Conservation (phyloP, 164 flowering plant species). For the Stephania yunnanensis region DNA sequence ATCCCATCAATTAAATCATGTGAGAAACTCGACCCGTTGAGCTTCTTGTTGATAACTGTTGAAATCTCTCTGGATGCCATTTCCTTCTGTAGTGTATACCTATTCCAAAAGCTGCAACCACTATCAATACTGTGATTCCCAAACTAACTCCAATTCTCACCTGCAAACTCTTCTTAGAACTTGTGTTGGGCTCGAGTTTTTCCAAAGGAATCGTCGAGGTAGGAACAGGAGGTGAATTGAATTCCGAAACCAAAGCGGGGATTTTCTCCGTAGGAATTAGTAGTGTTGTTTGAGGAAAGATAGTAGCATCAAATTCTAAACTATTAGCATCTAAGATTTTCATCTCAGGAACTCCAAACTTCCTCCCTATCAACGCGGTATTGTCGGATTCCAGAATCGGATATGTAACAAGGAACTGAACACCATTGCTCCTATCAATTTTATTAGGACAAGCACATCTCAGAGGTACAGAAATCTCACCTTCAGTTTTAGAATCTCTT, state of each 20-base stretch:
- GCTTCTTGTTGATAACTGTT: slow-evolving; percentile 20
- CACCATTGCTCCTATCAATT: slow-evolving; percentile 7
- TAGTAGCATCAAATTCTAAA: slow-evolving; percentile 21
- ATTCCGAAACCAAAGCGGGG: slow-evolving; percentile 23
- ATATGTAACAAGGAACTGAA: slow-evolving; percentile 43
- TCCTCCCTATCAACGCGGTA: slow-evolving; percentile 14
- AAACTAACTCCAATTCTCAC: slow-evolving; percentile 19
- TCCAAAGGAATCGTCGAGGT: slow-evolving; percentile 13
- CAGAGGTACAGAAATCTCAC: slow-evolving; percentile 29
- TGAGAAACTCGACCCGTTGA: slow-evolving; percentile 30
- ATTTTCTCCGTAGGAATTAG: slow-evolving; percentile 28
- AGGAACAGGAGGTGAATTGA: slow-evolving; percentile 21
- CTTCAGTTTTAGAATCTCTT: slow-evolving; percentile 16
- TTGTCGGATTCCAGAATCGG: slow-evolving; percentile 31
- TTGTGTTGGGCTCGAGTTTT: not conserved
- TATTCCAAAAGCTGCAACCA: slow-evolving; percentile 12
- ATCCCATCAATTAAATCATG: slow-evolving; percentile 40
- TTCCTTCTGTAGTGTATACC: slow-evolving; percentile 15
- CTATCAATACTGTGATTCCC: slow-evolving; percentile 8
- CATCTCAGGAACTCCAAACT: slow-evolving; percentile 24
- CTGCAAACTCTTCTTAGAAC: slow-evolving; percentile 6
- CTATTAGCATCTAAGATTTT: slow-evolving; percentile 30
- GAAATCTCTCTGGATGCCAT: slow-evolving; percentile 17
- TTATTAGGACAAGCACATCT: slow-evolving; percentile 46
- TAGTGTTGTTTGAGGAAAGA: slow-evolving; percentile 34